phyloP scores from a whole-genome alignment of 805 yeast species.

The Sporopachydermia lactativora region DNA sequence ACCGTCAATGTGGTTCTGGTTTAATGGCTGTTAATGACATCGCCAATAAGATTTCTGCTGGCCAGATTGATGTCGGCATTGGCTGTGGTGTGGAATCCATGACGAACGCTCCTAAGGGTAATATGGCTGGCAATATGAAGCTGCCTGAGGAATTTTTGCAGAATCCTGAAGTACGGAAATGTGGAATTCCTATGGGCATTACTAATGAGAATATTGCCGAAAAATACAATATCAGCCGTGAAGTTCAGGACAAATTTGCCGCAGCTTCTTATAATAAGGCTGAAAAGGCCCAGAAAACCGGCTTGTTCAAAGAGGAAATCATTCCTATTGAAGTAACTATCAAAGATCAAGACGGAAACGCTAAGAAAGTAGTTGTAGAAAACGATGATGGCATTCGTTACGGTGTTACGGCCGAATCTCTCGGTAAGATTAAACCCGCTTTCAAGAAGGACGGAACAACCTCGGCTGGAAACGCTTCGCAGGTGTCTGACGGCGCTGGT shows the following conservation, averaged over 20 bases:
- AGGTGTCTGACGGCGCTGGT: constrained; percentile 92
- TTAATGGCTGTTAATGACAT: constrained; percentile 81
- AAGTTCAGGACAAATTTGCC: constrained; percentile 77
- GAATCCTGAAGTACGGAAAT: constrained; percentile 43
- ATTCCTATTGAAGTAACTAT: constrained; percentile 59
- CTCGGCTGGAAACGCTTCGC: constrained; percentile 95
- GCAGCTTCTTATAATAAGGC: constrained; percentile 82
- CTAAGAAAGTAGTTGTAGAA: constrained; percentile 34
- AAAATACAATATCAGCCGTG: constrained; percentile 48
- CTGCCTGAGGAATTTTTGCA: constrained; percentile 16
- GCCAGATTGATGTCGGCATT: constrained; percentile 84
- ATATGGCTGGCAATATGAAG: not conserved
- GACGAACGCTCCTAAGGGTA: constrained; percentile 30
- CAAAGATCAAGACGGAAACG: constrained; percentile 45
- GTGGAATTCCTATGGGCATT: constrained; percentile 91
- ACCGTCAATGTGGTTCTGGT: constrained; percentile 94
- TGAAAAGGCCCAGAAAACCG: constrained; percentile 50
- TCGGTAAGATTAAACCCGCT: constrained; percentile 73
- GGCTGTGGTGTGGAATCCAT: constrained; percentile 92
- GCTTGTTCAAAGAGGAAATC: constrained; percentile 80
- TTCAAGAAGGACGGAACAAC: constrained; percentile 75
- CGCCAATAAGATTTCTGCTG: constrained; percentile 74
- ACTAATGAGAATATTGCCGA: constrained; percentile 85
- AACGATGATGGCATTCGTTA: constrained; percentile 85
- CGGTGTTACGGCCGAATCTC: constrained; percentile 67